Base-by-base conservation (phyloP, 75 land plant genomes). In the Picea sitchensis region DNA sequence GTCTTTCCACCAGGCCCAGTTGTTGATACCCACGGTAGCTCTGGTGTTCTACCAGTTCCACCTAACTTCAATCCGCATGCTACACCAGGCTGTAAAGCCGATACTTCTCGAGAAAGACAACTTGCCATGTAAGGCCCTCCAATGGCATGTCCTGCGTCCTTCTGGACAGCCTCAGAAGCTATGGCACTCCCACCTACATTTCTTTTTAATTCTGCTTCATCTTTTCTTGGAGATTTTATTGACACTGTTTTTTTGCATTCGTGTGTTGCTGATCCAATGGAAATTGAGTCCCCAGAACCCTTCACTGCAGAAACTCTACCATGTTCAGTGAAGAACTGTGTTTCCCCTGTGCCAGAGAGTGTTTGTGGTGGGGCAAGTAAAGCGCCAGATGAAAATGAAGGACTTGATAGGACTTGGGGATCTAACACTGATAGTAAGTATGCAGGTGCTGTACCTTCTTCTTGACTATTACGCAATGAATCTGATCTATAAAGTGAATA, bases 21-120 rank as follows among this genome's bases (percentile, higher is more conserved):
- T n/a, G 95, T 89, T 18, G 97, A 87, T 23, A 96, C 99, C 99
- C 99, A 96, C 31, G 99, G 99, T 41, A 96, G 83, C 73, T 96
- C 90, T 54, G 96, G 97, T 14, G 44, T 78, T 20, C 92, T 84
- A 57, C 98, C 98, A 68, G 74, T 86, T 56, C 96, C 98, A 5
- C 98, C 98, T 76, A 95, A 93, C 77, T 87, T 86, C 41, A 91
- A 14, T 32, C 86, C 86, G 51, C 94, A 81, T 51, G 90, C 91
- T 54, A 93, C 67, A 14, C 98, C 98, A 15, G 90, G 92, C 73
- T 83, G 84, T 78, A 95, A 86, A 51, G 83, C 84, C 41, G 85
- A 76, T 59, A 77, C 80, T 68, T 87, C 91, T 77, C 77, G 81
- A 58, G 83, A 78, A 18, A 81, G 59, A 1, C 83, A 5, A 41